Evolutionary conservation across 2,329 filamentous ascomycete genomes (phyloP).

Genomic region (Aspergillus terreus): DNA sequence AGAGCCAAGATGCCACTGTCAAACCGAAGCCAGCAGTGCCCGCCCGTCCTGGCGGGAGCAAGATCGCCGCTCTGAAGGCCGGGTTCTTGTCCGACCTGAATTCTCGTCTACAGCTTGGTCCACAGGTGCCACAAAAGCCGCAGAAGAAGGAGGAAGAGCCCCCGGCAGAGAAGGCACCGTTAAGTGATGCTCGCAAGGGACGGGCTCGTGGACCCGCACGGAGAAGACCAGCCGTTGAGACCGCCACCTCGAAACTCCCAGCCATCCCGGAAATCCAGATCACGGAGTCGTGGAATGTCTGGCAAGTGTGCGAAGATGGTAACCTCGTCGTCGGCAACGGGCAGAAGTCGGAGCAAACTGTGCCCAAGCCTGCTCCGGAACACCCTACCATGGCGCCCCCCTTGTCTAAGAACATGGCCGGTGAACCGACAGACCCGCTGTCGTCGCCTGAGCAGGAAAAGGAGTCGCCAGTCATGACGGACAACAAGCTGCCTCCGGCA

Average conservation of each 20-base stretch:
- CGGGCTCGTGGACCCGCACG: conserved; percentile 83
- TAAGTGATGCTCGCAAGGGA: conserved; percentile 84
- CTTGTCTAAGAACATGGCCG: conserved; percentile 32
- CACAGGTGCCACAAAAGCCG: conserved; percentile 70
- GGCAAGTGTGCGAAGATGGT: conserved; percentile 34
- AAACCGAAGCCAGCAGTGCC: conserved; percentile 85
- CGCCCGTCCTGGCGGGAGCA: conserved; percentile 70
- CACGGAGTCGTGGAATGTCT: conserved; percentile 39
- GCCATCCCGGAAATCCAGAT: conserved; percentile 37
- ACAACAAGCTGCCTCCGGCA: not conserved
- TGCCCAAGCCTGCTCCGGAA: conserved; percentile 8
- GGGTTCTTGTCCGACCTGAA: conserved; percentile 93
- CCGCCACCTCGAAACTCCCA: conserved; percentile 42
- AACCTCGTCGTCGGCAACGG: conserved; percentile 27
- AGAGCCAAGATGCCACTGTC: conserved; percentile 27
- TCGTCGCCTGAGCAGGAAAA: conserved; percentile 7
- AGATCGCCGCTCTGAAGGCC: conserved; percentile 86
- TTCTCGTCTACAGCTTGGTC: conserved; percentile 80
- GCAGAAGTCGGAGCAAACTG: conserved; percentile 13
- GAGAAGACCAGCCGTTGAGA: conserved; percentile 62
- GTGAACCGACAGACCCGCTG: conserved; percentile 31
- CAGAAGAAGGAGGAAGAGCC: conserved; percentile 60
- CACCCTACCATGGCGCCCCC: conserved; percentile 23
- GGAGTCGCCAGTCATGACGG: not conserved
- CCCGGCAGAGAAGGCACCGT: conserved; percentile 69